Percentiles rank a stretch among this genome's conserved stretches.
phyloP scores from a whole-genome alignment of 176 grass and related monocot genomes.

The Zizania latifolia region DNA sequence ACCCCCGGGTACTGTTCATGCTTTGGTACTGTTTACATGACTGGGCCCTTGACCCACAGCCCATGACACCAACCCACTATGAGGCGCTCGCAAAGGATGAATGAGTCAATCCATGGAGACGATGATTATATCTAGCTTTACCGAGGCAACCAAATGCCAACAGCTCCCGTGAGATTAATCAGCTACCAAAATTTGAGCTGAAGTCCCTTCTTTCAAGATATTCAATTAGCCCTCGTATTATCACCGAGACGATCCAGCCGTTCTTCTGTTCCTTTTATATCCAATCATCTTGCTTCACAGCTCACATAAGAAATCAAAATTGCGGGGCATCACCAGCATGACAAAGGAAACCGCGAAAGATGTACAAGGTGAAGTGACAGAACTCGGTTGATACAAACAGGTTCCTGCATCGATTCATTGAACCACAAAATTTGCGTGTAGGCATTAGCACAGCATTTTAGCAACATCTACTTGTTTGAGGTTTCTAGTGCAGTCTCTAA shows the following conservation, averaged over 20 bases:
- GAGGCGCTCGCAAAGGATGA: no score
- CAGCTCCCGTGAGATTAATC: neutral
- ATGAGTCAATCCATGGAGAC: no score
- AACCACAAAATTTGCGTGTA: neutral
- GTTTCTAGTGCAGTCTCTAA: slow-evolving; percentile 59
- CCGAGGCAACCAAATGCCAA: no score
- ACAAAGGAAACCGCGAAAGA: neutral
- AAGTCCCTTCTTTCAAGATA: no score
- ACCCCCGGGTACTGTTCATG: no score
- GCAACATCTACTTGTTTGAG: slow-evolving; percentile 37
- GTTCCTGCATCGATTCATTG: neutral
- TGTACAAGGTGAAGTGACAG: neutral
- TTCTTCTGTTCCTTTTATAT: neutral
- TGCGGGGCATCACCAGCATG: neutral
- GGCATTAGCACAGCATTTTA: neutral
- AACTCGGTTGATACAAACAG: neutral
- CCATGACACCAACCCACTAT: no score
- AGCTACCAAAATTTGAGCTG: no score
- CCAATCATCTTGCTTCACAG: neutral
- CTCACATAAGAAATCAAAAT: neutral
- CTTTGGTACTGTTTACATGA: no score
- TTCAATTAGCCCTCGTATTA: neutral
- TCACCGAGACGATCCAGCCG: neutral
- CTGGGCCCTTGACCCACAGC: no score
- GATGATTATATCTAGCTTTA: no score